phyloP scores from a whole-genome alignment of 2,329 filamentous ascomycete species.

The Capronia americana region DNA sequence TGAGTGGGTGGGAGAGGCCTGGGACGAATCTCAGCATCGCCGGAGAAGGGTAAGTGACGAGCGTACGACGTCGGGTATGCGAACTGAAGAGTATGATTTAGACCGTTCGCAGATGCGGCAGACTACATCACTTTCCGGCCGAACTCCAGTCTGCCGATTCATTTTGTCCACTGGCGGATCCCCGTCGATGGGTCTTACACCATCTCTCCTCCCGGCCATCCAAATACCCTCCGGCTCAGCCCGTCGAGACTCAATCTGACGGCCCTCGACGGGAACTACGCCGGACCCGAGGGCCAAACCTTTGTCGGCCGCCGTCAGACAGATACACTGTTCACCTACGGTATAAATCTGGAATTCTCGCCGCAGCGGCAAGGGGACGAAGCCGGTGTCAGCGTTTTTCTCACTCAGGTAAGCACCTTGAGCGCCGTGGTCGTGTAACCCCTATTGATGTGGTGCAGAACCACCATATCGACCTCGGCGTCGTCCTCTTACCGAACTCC shows the following conservation, averaged over 20 bases:
- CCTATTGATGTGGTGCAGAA: background rate
- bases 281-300: background rate
- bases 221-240: background rate
- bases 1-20: background rate
- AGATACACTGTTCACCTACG: background rate
- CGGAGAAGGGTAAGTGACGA: background rate
- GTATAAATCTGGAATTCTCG: background rate
- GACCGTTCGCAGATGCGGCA: background rate
- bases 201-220: background rate
- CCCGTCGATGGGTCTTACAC: background rate
- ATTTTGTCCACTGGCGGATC: background rate
- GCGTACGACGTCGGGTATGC: background rate
- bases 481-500: background rate
- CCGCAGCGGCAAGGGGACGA: background rate
- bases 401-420: background rate
- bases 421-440: background rate
- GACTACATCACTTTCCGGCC: background rate
- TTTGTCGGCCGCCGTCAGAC: background rate
- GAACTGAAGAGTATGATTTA: background rate
- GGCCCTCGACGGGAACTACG: background rate
- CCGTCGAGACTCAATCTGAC: background rate
- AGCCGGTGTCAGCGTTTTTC: background rate
- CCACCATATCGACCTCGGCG: background rate
- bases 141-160: background rate
- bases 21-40: background rate